Conservation (phyloP, 2,329 filamentous ascomycete species). For the Venturia asperata region DNA sequence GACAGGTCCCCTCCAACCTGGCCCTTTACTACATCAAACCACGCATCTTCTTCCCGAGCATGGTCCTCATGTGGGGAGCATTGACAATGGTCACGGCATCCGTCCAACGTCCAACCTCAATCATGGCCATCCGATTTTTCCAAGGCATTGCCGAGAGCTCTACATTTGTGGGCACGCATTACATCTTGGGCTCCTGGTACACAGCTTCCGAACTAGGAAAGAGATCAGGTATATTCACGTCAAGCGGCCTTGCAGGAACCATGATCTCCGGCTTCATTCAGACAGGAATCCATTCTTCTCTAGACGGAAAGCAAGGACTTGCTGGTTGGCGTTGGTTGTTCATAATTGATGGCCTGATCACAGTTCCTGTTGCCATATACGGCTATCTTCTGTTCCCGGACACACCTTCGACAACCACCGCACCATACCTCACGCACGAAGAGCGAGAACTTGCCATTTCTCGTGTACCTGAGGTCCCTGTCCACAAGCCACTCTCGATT, state of each 20-base stretch:
- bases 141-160: conserved; percentile 24
- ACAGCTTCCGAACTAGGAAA: conserved; percentile 55
- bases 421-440: conserved; percentile 36
- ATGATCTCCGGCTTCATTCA: conserved; percentile 59
- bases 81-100: not conserved
- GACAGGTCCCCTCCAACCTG: conserved; percentile 28
- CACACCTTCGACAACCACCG: conserved; percentile 37
- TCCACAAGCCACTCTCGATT: conserved; percentile 41
- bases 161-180: conserved; percentile 53
- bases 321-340: conserved; percentile 47
- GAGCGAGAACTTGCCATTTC: conserved; percentile 40
- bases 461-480: conserved; percentile 38
- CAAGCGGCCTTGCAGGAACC: conserved; percentile 52
- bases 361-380: conserved; percentile 50
- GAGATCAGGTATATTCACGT: conserved; percentile 54
- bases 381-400: conserved; percentile 45
- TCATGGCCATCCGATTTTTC: conserved; percentile 15
- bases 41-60: conserved; percentile 9
- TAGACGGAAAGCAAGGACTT: conserved; percentile 44
- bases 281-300: conserved; percentile 41
- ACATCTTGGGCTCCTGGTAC: conserved; percentile 56
- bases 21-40: conserved; percentile 25
- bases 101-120: conserved; percentile 1
- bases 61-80: conserved; percentile 4
- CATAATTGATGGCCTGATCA: conserved; percentile 48